Percentiles rank a stretch among this genome's conserved stretches.
These are phyloP conservation scores for Pinus tabuliformis DNA, from an alignment of 75 land plant species.

Conservation along the genomic window DNA sequence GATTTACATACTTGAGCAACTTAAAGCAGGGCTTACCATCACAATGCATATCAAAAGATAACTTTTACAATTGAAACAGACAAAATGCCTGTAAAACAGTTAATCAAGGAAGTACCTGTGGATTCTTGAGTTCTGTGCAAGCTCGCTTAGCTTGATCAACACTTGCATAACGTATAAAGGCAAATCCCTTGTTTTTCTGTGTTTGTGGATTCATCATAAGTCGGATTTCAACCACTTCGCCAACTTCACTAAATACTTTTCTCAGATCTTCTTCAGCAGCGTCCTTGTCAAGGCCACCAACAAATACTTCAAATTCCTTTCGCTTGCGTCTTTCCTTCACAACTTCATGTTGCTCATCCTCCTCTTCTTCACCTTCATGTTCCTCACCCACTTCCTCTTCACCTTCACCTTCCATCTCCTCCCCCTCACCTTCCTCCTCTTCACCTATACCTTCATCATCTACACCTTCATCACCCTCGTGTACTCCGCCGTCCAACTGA, in stretches of 20 bases:
- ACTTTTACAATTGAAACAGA: background rate
- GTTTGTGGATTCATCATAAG: slow-evolving; percentile 30
- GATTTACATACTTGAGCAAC: background rate
- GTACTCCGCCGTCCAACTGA: slow-evolving; percentile 22
- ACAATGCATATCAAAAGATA: background rate
- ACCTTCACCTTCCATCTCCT: slow-evolving; percentile 17
- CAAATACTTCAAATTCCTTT: slow-evolving; percentile 53
- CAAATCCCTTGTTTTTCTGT: slow-evolving; percentile 69
- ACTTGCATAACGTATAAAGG: slow-evolving; percentile 52
- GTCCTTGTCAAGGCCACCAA: slow-evolving; percentile 57
- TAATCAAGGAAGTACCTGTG: background rate
- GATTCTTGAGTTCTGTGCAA: slow-evolving; percentile 31
- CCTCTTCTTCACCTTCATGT: slow-evolving; percentile 12
- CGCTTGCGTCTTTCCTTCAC: slow-evolving; percentile 28
- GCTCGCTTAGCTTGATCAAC: slow-evolving; percentile 50
- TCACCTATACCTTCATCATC: slow-evolving; percentile 21
- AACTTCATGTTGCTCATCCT: slow-evolving; percentile 11
- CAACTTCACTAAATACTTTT: slow-evolving; percentile 39
- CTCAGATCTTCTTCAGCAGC: slow-evolving; percentile 56
- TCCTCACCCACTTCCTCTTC: slow-evolving; percentile 13
- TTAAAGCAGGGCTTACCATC: too few relatives aligned
- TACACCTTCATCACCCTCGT: slow-evolving; percentile 31
- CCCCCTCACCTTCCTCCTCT: slow-evolving; percentile 23
- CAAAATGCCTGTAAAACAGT: background rate
- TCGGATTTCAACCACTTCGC: slow-evolving; percentile 56